Percentiles rank a stretch among this genome's conserved stretches.
phyloP scores from a whole-genome alignment of 352 stramenopile genomes.

The Phytopythium boreale region DNA sequence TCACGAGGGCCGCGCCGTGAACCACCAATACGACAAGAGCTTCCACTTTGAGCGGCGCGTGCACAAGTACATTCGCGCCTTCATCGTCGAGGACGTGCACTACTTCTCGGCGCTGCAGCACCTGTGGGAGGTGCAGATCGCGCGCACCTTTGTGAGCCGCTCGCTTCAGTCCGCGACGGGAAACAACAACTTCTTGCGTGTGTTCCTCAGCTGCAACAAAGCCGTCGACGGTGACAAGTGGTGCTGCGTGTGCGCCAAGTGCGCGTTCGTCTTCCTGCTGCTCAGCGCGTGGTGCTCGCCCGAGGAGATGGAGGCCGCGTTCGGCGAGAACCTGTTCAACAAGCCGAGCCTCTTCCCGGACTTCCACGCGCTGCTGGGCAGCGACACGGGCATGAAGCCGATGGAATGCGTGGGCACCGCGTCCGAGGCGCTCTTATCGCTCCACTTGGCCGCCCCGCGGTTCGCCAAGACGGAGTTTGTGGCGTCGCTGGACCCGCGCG shows the following conservation, averaged over 20 bases:
- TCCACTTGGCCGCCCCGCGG: constrained; percentile 22
- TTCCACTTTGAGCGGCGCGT: constrained; percentile 32
- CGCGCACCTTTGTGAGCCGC: constrained; percentile 24
- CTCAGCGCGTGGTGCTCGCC: constrained; percentile 32
- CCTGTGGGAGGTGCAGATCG: constrained; percentile 44
- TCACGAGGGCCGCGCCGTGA: constrained; percentile 28
- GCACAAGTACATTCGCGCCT: constrained; percentile 34
- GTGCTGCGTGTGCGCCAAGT: constrained; percentile 42
- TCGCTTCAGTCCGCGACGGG: constrained; percentile 10
- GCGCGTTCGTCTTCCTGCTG: constrained; percentile 38
- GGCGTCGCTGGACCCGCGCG: constrained; percentile 13
- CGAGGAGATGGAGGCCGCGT: constrained; percentile 20
- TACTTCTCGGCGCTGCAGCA: constrained; percentile 44
- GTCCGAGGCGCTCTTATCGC: constrained; percentile 31
- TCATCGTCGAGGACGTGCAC: constrained; percentile 31
- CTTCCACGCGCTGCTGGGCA: constrained; percentile 24
- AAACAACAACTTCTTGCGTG: constrained; percentile 23
- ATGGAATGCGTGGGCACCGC: constrained; percentile 42
- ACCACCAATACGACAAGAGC: constrained; percentile 51
- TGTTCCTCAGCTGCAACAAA: constrained; percentile 48
- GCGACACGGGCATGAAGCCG: constrained; percentile 32
- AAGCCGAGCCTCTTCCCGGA: constrained; percentile 24
- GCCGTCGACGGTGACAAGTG: constrained; percentile 29
- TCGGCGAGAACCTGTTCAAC: constrained; percentile 33
- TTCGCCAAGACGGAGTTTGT: constrained; percentile 22